Base-by-base conservation (phyloP, 495 filamentous ascomycete species). In the Podospora anserina region DNA sequence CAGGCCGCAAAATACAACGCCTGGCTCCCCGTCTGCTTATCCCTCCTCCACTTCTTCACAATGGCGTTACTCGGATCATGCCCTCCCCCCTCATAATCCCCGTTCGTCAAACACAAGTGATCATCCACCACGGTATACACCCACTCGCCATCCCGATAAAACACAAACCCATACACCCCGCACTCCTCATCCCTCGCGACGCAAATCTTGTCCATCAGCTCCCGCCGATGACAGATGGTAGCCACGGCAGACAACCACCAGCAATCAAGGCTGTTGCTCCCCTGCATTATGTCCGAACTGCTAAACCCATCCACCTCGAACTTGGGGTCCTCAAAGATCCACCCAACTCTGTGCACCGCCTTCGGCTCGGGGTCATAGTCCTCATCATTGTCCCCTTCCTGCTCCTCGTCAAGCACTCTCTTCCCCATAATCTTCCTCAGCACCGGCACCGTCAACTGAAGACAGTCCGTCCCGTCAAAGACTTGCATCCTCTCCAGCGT, bases 151-250 rank as follows among this genome's bases (percentile, higher is more conserved):
- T 97, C 94, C 73, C 94, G 87, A 79, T 92, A 86, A 77, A 98
- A 97, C 13, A 97, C 93, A 75, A 97, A 97, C 0, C 94, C 94
- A 73, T 98, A 97, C 23, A 97, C 93, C 5, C 94, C 94, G 34
- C 96, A 88, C 59, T 85, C 82, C 74, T 94, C 88, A 74, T 97
- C 86, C 16, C 86, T 82, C 20, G 87, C 88, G n/a, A 97, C 92
- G 74, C 94, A 98, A 15, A 97, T 84, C 63, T 84, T 87, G 71
- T 93, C 87, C 64, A 97, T 91, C 68, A 97, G 79, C 0, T 86
- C 89, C 34, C 86, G 80, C 79, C 94, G 93, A 74, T 93, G 94
- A 53, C 88, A 89, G 69, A 97, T 84, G 0, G 92, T 95, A 69
- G 88, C 92, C 58, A 97, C 77, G 9, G 92, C 94, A 28, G 93